Conservation (phyloP, 306 rosid species). For the Cucurbita ficifolia region DNA sequence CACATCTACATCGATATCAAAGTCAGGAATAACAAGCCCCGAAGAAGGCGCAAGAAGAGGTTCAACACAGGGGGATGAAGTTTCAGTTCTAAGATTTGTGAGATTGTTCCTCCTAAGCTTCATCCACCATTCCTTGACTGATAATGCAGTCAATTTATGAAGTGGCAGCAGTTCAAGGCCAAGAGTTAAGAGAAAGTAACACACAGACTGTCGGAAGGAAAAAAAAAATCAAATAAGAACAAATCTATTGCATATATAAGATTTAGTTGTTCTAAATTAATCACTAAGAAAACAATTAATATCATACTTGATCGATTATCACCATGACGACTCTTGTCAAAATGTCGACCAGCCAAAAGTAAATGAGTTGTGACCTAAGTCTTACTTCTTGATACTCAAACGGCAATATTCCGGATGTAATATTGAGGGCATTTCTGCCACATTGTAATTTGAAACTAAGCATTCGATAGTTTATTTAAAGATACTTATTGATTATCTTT, state of each 20-base stretch:
- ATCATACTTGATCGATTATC: background rate
- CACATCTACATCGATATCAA: slow-evolving; percentile 72
- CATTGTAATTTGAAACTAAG: background rate
- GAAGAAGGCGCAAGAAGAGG: slow-evolving; percentile 47
- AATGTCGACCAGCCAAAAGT: background rate
- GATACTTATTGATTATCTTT: background rate
- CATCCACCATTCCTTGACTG: slow-evolving; percentile 46
- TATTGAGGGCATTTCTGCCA: background rate
- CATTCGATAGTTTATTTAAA: background rate
- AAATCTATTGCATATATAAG: background rate
- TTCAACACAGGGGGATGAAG: slow-evolving; percentile 40
- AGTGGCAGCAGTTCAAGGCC: slow-evolving; percentile 61
- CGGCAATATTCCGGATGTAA: background rate
- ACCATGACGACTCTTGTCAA: background rate
- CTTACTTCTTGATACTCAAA: background rate
- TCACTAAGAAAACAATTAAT: background rate
- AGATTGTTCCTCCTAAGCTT: background rate
- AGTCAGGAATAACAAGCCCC: slow-evolving; percentile 26
- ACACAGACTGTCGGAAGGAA: slow-evolving; percentile 33
- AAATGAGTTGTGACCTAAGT: background rate
- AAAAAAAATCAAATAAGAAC: background rate
- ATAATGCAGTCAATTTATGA: slow-evolving; percentile 30
- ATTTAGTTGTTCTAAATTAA: background rate
- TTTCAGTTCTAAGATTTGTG: slow-evolving; percentile 15
- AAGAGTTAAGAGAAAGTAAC: slow-evolving; percentile 65